Base-by-base conservation (phyloP, 2,329 filamentous ascomycete genomes). In the Furcasterigmium furcatum region DNA sequence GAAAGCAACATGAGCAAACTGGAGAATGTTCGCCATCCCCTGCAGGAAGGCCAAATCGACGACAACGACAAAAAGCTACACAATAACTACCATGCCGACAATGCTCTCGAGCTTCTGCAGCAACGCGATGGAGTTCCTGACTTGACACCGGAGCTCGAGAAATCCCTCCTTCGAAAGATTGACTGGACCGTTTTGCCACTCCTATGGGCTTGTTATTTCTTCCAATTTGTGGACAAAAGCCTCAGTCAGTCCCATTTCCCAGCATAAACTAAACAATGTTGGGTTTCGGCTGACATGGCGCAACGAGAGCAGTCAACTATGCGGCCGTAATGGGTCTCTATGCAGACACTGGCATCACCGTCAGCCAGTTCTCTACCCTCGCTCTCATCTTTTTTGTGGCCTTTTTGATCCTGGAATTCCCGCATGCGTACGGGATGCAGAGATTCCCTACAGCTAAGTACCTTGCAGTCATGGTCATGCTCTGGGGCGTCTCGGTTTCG, bases 351-450 rank as follows among this genome's bases (percentile, higher is more conserved):
- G 24, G 24, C 24, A 27, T 27, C 24, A 27, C 24, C 12, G 24
- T 27, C 24, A 27, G 24, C 36, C 56, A 87, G 71, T 89, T 81
- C 59, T 76, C 73, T 18, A 89, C 85, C 85, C 69, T 90, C 43
- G 86, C 82, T 0, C 87, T 84, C 10, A 87, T 82, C 71, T 86
- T 89, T 52, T 89, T 88, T 66, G 82, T 88, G 49, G 82, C 80
- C 43, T 81, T 88, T 16, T 68, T 89, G 8, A 64, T 84, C 39
- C 84, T 87, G 52, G 85, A 89, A 61, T 88, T 87, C 57, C 86
- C 86, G 0, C 85, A 84, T 60, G 87, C 84, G 62, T 68, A 57
- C 54, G 60, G 71, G 53, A 66, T 85, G 45, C 73, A 82, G 39
- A 74, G 81, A 22, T 77, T 86, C 1, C 84, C 84, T 6, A 77